Conservation (phyloP, 169 alveolate genomes). For the Plasmodium relictum region DNA sequence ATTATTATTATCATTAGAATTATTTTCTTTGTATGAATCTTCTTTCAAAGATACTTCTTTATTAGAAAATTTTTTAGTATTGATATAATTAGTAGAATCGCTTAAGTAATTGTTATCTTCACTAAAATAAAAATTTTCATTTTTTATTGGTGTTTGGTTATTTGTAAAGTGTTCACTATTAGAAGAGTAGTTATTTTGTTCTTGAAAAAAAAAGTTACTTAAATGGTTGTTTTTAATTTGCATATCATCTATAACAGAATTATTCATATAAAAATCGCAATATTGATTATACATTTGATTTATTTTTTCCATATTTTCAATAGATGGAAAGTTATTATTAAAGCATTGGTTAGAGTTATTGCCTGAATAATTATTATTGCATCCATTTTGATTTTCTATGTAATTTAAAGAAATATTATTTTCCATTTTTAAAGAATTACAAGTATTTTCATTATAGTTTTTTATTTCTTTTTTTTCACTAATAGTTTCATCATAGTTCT, state of each 20-base stretch:
- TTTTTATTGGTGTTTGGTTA: constrained; percentile 28
- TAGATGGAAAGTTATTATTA: neutral
- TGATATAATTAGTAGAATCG: constrained; percentile 34
- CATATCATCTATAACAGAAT: constrained; percentile 19
- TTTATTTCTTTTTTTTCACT: constrained; percentile 20
- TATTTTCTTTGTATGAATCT: constrained; percentile 27
- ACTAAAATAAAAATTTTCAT: constrained; percentile 31
- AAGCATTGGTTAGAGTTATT: neutral
- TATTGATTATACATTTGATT: constrained; percentile 41
- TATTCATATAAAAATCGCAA: constrained; percentile 35
- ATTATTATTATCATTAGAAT: constrained; percentile 21
- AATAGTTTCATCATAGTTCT: constrained; percentile 33
- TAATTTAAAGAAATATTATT: constrained; percentile 6
- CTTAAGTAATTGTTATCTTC: constrained; percentile 50
- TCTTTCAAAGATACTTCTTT: constrained; percentile 25
- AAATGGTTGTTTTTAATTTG: constrained; percentile 27
- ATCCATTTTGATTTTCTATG: neutral
- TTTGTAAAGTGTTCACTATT: constrained; percentile 35
- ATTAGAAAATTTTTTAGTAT: constrained; percentile 8
- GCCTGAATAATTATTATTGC: constrained; percentile 5
- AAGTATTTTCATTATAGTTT: constrained; percentile 15
- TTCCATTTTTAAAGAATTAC: constrained; percentile 12
- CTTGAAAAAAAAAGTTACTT: constrained; percentile 38
- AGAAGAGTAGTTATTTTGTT: constrained; percentile 34
- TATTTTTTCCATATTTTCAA: constrained; percentile 33